phyloP scores from a whole-genome alignment of 176 grass and related monocot genomes.

The Chloris gayana region DNA sequence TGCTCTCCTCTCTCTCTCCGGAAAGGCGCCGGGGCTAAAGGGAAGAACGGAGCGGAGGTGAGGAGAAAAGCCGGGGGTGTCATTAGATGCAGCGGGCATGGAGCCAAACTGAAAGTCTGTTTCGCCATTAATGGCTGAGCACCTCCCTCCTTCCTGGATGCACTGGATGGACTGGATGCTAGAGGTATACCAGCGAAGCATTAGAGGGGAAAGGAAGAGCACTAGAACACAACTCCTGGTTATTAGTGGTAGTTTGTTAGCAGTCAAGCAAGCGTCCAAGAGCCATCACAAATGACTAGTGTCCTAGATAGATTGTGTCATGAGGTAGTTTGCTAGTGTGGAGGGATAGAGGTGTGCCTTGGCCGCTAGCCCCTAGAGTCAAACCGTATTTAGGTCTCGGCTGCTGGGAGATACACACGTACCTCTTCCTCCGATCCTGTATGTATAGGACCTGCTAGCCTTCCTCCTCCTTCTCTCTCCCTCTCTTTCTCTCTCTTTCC shows the following conservation, averaged over 20 bases:
- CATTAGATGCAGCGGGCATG: constrained; percentile 66
- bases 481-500: neutral
- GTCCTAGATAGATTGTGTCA: constrained; percentile 45
- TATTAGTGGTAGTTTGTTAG: constrained; percentile 48
- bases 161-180: too few relatives aligned
- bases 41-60: constrained; percentile 33
- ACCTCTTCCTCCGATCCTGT: neutral
- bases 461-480: neutral
- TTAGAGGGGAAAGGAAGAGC: constrained; percentile 6
- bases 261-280: constrained; percentile 48
- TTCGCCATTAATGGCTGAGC: constrained; percentile 63
- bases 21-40: neutral
- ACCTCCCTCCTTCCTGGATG: neutral
- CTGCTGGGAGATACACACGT: neutral
- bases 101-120: constrained; percentile 71
- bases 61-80: constrained; percentile 42
- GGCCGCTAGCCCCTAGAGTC: constrained; percentile 44
- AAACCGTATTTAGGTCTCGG: constrained; percentile 55
- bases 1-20: constrained; percentile 14
- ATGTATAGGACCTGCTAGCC: constrained; percentile 7
- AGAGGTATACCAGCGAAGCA: neutral
- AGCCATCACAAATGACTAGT: constrained; percentile 48
- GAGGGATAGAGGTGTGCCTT: constrained; percentile 41
- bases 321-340: constrained; percentile 49
- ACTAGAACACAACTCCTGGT: constrained; percentile 29